These are phyloP conservation scores for Nothophaeocryptopus gaeumannii DNA, from an alignment of 2,329 filamentous ascomycete species.

Conservation along the genomic window DNA sequence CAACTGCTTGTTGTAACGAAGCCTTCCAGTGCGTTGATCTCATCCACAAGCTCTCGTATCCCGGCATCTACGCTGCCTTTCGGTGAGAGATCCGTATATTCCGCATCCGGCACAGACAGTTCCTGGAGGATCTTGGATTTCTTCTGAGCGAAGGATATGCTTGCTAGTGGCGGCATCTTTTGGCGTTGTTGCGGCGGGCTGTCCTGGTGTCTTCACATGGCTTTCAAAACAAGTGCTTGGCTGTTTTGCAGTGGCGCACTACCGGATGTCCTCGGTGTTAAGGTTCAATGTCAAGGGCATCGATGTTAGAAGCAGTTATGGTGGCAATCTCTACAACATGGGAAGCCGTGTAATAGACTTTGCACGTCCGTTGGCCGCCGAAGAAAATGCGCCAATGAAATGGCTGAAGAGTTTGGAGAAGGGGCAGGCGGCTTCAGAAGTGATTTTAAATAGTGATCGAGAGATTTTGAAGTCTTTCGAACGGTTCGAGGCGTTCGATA, in stretches of 20 bases:
- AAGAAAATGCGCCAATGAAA: neutral
- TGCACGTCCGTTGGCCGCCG: constrained; percentile 2
- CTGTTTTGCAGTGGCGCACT: neutral
- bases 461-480: too few relatives aligned
- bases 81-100: constrained; percentile 80
- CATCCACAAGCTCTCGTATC: constrained; percentile 72
- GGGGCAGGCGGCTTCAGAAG: too few relatives aligned
- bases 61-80: constrained; percentile 82
- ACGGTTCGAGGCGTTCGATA: too few relatives aligned
- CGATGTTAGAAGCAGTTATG: neutral
- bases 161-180: neutral
- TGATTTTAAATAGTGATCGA: too few relatives aligned
- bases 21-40: constrained; percentile 71
- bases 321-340: neutral
- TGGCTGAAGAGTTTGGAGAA: neutral
- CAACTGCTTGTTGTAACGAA: constrained; percentile 93
- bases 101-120: constrained; percentile 63
- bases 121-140: constrained; percentile 72
- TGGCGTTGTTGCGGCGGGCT: neutral
- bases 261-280: neutral
- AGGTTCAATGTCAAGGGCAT: neutral
- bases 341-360: constrained; percentile 1
- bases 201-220: too few relatives aligned
- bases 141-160: constrained; percentile 40
- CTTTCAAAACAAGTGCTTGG: too few relatives aligned